Conservation (phyloP, 129 eudicot genomes). For the Saposhnikovia divaricata region DNA sequence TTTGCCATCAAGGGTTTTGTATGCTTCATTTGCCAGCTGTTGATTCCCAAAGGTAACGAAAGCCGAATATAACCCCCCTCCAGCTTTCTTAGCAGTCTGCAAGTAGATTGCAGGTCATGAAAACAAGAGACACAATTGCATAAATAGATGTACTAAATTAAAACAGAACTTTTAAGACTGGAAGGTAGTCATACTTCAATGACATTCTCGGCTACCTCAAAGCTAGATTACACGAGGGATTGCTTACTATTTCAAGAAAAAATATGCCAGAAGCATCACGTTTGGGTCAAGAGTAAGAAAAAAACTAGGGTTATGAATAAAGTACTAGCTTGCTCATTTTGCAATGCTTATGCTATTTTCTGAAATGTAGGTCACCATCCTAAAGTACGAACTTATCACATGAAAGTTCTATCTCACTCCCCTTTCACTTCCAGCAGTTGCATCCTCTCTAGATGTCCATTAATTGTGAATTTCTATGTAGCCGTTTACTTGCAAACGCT, state of each 20-base stretch:
- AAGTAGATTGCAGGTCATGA: conserved; percentile 3
- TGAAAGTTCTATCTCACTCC: background rate
- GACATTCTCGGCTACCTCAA: background rate
- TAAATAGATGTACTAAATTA: background rate
- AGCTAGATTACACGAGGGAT: background rate
- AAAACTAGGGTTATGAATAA: background rate
- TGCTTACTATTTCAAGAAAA: background rate
- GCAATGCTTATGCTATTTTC: background rate
- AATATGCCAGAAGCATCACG: background rate
- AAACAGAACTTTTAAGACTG: background rate
- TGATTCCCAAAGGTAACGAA: conserved; percentile 47
- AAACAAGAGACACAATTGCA: background rate
- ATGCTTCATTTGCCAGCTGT: conserved; percentile 57
- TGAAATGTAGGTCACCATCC: too few relatives aligned
- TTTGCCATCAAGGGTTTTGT: conserved; percentile 42
- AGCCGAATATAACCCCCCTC: conserved; percentile 53
- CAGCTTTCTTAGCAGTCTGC: conserved; percentile 41
- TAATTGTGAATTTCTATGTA: background rate
- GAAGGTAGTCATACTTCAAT: background rate
- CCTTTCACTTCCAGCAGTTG: background rate
- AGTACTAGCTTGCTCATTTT: background rate
- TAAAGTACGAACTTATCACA: background rate
- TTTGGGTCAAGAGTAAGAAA: background rate
- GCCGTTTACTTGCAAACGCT: background rate
- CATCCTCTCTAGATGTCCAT: background rate